A percentile compares a stretch with the other conserved stretches of the same genome.
These are phyloP conservation scores for Pseudoperonospora humuli DNA, from an alignment of 352 stramenopile species.

Conservation along the genomic window DNA sequence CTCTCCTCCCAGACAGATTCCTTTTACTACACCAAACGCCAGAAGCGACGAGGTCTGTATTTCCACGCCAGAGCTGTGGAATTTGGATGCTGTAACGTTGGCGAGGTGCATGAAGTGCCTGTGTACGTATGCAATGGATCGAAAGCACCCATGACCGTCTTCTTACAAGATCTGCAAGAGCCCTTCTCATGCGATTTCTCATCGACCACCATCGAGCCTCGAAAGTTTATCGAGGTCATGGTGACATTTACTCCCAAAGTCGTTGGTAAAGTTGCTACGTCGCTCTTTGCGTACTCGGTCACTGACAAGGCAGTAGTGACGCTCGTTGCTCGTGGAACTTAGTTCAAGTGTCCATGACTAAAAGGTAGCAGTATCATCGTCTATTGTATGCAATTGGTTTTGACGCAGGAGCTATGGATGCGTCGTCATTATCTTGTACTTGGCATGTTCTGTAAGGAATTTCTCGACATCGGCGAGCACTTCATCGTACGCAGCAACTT, in stretches of 20 bases:
- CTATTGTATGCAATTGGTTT: slow-evolving; percentile 25
- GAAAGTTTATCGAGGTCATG: slow-evolving; percentile 81
- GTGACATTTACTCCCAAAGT: slow-evolving; percentile 71
- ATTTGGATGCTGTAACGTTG: slow-evolving; percentile 62
- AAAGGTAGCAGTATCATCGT: slow-evolving; percentile 5
- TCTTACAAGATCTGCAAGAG: slow-evolving; percentile 68
- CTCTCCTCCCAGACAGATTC: slow-evolving; percentile 71
- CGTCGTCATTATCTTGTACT: slow-evolving; percentile 19
- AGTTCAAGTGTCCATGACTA: slow-evolving; percentile 10
- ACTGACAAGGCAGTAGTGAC: slow-evolving; percentile 73
- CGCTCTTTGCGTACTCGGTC: slow-evolving; percentile 72
- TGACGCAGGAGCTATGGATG: slow-evolving; percentile 13
- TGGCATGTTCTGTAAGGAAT: slow-evolving; percentile 54
- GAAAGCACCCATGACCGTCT: slow-evolving; percentile 72
- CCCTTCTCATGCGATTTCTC: slow-evolving; percentile 71
- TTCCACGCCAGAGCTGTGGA: slow-evolving; percentile 82
- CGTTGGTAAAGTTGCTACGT: slow-evolving; percentile 75
- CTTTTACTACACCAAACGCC: slow-evolving; percentile 82
- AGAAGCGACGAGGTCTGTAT: slow-evolving; percentile 65
- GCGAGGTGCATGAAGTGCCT: slow-evolving; percentile 67
- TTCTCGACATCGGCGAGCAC: slow-evolving; percentile 64
- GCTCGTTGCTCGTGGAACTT: slow-evolving; percentile 62
- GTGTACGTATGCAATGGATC: slow-evolving; percentile 86
- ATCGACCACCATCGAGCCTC: slow-evolving; percentile 68
- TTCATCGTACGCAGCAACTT: slow-evolving; percentile 69